These are phyloP conservation scores for Penicillium coffeae DNA, from an alignment of 495 filamentous ascomycete species.

Conservation along the genomic window DNA sequence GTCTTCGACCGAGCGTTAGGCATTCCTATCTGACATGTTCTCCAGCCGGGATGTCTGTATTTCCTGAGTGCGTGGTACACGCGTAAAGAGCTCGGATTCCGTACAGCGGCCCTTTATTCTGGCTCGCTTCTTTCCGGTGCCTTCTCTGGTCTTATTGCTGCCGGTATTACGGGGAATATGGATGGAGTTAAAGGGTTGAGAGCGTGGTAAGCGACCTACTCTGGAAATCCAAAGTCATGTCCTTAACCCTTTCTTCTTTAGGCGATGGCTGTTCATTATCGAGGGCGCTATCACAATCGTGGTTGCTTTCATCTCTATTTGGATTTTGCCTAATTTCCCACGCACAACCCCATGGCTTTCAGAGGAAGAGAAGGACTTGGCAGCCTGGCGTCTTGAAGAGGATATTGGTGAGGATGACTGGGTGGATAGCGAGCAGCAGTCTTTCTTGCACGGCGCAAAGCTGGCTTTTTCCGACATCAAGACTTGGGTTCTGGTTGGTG, in stretches of 20 bases:
- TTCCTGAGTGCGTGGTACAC: constrained; percentile 50
- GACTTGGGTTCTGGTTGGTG: constrained; percentile 54
- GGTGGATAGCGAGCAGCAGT: constrained; percentile 58
- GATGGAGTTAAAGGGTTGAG: constrained; percentile 40
- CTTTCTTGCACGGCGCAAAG: constrained; percentile 63
- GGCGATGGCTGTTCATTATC: constrained; percentile 56
- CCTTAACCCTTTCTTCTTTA: constrained; percentile 11
- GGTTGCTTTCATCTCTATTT: constrained; percentile 50
- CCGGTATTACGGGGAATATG: constrained; percentile 44
- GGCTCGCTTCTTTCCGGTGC: constrained; percentile 54
- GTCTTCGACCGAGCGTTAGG: constrained; percentile 4
- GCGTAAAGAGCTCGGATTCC: constrained; percentile 46
- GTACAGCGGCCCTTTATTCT: constrained; percentile 48
- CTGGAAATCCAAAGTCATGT: not conserved
- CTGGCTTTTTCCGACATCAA: constrained; percentile 70
- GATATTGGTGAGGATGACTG: constrained; percentile 79
- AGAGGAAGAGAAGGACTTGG: constrained; percentile 64
- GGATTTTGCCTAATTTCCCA: constrained; percentile 76
- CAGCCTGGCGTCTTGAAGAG: constrained; percentile 66
- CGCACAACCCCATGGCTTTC: constrained; percentile 70
- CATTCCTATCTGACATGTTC: not conserved
- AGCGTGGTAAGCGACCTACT: constrained; percentile 39
- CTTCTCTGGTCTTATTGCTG: constrained; percentile 62
- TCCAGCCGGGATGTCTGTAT: constrained; percentile 44
- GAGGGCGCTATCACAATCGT: constrained; percentile 61